Base-by-base conservation (phyloP, 1,284 basidiomycete species). In the Cutaneotrichosporon sp. region DNA sequence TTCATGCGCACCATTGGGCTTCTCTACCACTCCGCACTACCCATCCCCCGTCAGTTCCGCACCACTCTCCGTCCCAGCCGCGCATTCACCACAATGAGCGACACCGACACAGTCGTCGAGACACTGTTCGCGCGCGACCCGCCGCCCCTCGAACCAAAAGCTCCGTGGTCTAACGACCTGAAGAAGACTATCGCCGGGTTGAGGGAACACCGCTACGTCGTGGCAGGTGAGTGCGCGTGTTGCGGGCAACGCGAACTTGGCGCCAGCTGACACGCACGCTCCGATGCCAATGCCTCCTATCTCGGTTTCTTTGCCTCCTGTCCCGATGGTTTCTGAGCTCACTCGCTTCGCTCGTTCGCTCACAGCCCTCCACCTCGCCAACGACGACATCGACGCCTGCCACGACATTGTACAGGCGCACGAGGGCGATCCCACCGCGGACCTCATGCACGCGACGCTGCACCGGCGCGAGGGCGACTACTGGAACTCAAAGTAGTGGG, bases 401-500 rank as follows among this genome's bases (percentile, higher is more conserved):
- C 73, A 75, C 57, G 45, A 65, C 30, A 73, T 74, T 18, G 67
- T 68, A 1, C 68, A 71, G 51, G 63, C 59, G 20, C 56, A 62
- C 51, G 69, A 73, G 44, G 71, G 71, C 3, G 68, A 71, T 41
- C 49, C 67, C 0, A 72, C 67, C 2, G 72, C 66, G 1, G 64
- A 73, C 51, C 40, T 73, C 21, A 59, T 75, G 22, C 73, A 75
- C 59, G 73, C 73, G 13, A 72, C 65, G 3, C 54, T 75, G 30
- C 73, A 75, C 52, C 60, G 73, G 3, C 50, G 73, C 17, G 72
- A 75, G 56, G 72, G 70, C 12, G 73, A 75, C 49, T 72, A 73
- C 51, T 72, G 69, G 70, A 75, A 75, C 55, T 72, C 70, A 9
- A 75, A 74, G 53, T 75, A 72, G 72, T 72, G 42, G 21, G 69